These are phyloP conservation scores for Arctium minus DNA, from an alignment of 129 eudicot species.

Conservation along the genomic window DNA sequence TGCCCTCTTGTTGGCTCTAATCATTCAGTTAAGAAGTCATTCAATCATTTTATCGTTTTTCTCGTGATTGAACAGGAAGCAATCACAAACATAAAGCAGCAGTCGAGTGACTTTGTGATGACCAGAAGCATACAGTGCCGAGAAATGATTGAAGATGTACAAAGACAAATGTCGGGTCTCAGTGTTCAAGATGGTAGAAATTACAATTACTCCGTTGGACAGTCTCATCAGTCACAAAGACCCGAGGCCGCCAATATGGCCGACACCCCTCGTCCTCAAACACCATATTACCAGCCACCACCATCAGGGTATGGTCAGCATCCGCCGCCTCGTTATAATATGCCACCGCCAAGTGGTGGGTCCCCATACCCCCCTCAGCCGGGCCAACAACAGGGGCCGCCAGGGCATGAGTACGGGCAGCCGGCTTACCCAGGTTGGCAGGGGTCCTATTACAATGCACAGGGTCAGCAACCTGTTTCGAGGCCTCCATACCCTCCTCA, in stretches of 20 bases:
- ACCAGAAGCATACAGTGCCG: slow-evolving; percentile 88
- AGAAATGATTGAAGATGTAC: slow-evolving; percentile 85
- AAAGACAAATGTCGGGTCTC: slow-evolving; percentile 67
- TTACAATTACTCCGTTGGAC: slow-evolving; percentile 50
- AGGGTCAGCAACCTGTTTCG: slow-evolving; percentile 67
- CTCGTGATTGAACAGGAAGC: slow-evolving; percentile 63
- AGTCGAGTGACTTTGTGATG: slow-evolving; percentile 87
- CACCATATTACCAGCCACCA: slow-evolving; percentile 51
- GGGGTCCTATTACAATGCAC: slow-evolving; percentile 65
- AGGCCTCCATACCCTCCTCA: slow-evolving; percentile 59
- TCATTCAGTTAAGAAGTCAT: neutral
- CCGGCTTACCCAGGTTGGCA: slow-evolving; percentile 90
- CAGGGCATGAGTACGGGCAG: slow-evolving; percentile 64
- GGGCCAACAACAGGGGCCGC: slow-evolving; percentile 48
- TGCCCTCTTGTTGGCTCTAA: neutral
- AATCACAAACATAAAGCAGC: slow-evolving; percentile 76
- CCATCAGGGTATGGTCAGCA: slow-evolving; percentile 44
- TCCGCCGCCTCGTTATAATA: slow-evolving; percentile 57
- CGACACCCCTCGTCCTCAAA: slow-evolving; percentile 33
- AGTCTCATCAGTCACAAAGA: slow-evolving; percentile 30
- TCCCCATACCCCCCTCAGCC: slow-evolving; percentile 55
- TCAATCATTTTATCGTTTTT: neutral
- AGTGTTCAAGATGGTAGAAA: slow-evolving; percentile 64
- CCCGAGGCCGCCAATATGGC: slow-evolving; percentile 30
- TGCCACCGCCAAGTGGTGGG: slow-evolving; percentile 11